These are phyloP conservation scores for Rhynchosporium secalis DNA, from an alignment of 2,329 filamentous ascomycete genomes.

Conservation along the genomic window DNA sequence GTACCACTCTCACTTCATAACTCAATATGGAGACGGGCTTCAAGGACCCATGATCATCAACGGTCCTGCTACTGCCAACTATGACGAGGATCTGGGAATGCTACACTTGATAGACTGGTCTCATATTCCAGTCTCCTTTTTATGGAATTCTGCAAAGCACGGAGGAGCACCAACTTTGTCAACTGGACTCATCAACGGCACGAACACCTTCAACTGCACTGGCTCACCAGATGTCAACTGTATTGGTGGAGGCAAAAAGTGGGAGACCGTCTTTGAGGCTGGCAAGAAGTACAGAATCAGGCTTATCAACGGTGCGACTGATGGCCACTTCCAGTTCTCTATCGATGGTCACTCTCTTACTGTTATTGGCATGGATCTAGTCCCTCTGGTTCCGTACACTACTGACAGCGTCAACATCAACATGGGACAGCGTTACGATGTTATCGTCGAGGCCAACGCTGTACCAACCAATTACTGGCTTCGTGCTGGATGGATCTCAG, in stretches of 20 bases:
- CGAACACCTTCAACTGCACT: conserved; percentile 34
- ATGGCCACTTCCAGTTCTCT: conserved; percentile 48
- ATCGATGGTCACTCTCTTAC: conserved; percentile 58
- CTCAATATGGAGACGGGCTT: conserved; percentile 50
- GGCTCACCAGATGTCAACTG: conserved; percentile 30
- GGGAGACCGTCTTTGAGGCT: conserved; percentile 36
- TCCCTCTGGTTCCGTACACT: conserved; percentile 56
- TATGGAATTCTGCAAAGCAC: conserved; percentile 33
- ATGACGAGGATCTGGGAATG: conserved; percentile 48
- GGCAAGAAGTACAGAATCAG: conserved; percentile 47
- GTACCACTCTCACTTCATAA: conserved; percentile 37
- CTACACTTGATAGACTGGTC: conserved; percentile 38
- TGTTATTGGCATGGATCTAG: conserved; percentile 59
- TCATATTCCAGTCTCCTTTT: conserved; percentile 30
- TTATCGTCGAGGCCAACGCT: conserved; percentile 54
- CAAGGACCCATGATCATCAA: conserved; percentile 61
- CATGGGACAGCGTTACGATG: conserved; percentile 51
- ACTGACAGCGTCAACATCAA: conserved; percentile 55
- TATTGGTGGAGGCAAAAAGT: conserved; percentile 37
- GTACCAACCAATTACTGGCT: conserved; percentile 59
- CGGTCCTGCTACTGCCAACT: conserved; percentile 57
- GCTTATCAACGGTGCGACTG: conserved; percentile 48
- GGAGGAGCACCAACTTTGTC: conserved; percentile 33
- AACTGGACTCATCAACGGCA: conserved; percentile 39
- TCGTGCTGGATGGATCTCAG: conserved; percentile 47